These are phyloP conservation scores for Iris pallida DNA, from an alignment of 116 monocot genomes.

Conservation along the genomic window DNA sequence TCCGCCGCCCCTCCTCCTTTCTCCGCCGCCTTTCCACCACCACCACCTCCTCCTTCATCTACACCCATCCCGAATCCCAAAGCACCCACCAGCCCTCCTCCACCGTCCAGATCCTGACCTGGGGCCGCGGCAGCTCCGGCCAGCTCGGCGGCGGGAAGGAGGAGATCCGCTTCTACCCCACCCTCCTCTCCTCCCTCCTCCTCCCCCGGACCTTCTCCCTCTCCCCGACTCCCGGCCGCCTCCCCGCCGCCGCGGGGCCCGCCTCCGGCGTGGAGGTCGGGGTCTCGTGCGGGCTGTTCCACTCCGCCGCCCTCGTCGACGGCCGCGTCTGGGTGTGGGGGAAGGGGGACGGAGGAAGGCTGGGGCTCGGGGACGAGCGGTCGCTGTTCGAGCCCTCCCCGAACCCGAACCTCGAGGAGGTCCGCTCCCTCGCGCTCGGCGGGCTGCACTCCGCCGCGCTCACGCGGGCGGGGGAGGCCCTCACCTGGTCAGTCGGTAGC, in stretches of 20 bases:
- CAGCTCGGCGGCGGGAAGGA: constrained; percentile 86
- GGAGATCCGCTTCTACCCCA: constrained; percentile 76
- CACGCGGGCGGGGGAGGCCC: constrained; percentile 52
- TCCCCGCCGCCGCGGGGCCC: constrained; percentile 4
- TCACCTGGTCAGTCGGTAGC: constrained; percentile 58
- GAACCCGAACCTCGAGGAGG: constrained; percentile 53
- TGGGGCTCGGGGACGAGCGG: constrained; percentile 74
- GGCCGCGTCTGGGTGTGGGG: constrained; percentile 83
- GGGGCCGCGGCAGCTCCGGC: constrained; percentile 88
- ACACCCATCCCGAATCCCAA: constrained; percentile 8
- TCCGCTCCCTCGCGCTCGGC: constrained; percentile 58
- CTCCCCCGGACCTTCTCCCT: constrained; percentile 33
- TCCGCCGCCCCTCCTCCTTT: neutral
- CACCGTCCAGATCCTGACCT: constrained; percentile 64
- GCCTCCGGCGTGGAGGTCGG: constrained; percentile 37
- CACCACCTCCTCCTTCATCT: constrained; percentile 4
- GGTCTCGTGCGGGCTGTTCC: constrained; percentile 82
- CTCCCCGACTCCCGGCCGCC: constrained; percentile 49
- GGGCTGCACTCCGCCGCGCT: constrained; percentile 80
- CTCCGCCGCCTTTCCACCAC: neutral
- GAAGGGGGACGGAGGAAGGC: constrained; percentile 88
- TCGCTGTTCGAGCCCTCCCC: constrained; percentile 43
- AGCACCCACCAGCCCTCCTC: neutral
- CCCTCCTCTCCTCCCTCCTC: constrained; percentile 50
- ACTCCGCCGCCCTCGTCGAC: constrained; percentile 68